Base-by-base conservation (phyloP, 2,329 filamentous ascomycete genomes). In the Diaporthe sp. region DNA sequence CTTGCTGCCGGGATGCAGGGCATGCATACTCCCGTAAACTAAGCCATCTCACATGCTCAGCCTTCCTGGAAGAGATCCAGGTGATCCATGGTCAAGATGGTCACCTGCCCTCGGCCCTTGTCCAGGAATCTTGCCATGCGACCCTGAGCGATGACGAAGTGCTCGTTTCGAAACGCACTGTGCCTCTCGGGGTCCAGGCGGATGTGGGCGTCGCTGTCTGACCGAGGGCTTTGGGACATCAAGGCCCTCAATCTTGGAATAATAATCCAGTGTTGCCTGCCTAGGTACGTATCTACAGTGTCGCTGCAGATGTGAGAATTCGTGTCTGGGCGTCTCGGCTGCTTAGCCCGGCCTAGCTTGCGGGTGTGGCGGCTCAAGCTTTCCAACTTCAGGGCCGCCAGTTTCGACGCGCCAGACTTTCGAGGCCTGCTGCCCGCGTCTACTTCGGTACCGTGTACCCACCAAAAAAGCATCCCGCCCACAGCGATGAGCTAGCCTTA, bases 141-240 rank as follows among this genome's bases (percentile, higher is more conserved):
- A 68, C 62, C 46, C 62, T 68, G 61, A 37, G 19, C 31, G 15
- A 68, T 68, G 65, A 68, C 65, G 65, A 53, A 53, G 39, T 53
- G 8, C 10, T 39, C 12, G 46, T 53, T 53, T 68, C 34, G 62
- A 37, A 68, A 51, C 62, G 31, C 13, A 9, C 46, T 39, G 62
- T 39, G 62, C 44, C 44, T 17, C 39, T 31, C 42, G 34, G 42
- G 61, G 55, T 58, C 55, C 55, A 58, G 55, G 28, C 55, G 7
- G 55, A 25, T 10, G 34, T 37, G 34, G 12, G 37, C 12, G 37
- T 39, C 37, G 37, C 37, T 39, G 37, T 39, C 10, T 39, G 37
- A 39, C 37, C 37, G 37, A 39, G 37, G 37, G 4, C 37, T 39
- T 10, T 12, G 12, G 37, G 4, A 4, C 25, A 55, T 62, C 58